These are phyloP conservation scores for Cryptosporidium baileyi DNA, from an alignment of 169 alveolate species.

Conservation along the genomic window DNA sequence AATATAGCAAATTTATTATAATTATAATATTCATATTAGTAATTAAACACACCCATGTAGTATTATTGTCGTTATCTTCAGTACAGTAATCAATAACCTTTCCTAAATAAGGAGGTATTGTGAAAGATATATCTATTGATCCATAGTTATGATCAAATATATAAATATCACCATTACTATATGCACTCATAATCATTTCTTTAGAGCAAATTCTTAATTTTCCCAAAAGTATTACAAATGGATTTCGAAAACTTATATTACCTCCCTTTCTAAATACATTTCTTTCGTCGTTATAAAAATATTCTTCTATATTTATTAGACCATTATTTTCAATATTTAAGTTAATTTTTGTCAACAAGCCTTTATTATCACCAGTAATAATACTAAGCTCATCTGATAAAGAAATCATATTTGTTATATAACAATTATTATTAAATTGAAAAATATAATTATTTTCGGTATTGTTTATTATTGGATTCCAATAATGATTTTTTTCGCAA, in stretches of 20 bases:
- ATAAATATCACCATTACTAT: slow-evolving; percentile 41
- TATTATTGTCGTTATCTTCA: background rate
- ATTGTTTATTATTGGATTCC: slow-evolving; percentile 13
- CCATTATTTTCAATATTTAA: background rate
- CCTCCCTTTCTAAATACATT: background rate
- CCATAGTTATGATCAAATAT: background rate
- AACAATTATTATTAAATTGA: background rate
- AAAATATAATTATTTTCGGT: background rate
- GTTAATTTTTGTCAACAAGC: slow-evolving; percentile 1
- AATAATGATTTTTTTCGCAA: slow-evolving; percentile 13
- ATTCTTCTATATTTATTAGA: background rate
- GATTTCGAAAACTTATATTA: background rate
- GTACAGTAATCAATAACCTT: slow-evolving; percentile 9
- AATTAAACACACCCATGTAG: background rate
- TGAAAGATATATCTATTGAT: background rate
- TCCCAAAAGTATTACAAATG: background rate
- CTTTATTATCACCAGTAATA: slow-evolving; percentile 31
- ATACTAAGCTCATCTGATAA: background rate
- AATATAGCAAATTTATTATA: background rate
- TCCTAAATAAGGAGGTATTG: slow-evolving; percentile 39
- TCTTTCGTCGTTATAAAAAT: background rate
- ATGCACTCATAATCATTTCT: slow-evolving; percentile 16
- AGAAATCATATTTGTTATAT: background rate
- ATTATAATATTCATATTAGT: slow-evolving; percentile 1
- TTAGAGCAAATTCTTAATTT: background rate